A percentile compares a stretch with the other conserved stretches of the same genome.
Evolutionary conservation across 129 eudicot genomes (phyloP).

Genomic region (Chrysanthemum makinoi): DNA sequence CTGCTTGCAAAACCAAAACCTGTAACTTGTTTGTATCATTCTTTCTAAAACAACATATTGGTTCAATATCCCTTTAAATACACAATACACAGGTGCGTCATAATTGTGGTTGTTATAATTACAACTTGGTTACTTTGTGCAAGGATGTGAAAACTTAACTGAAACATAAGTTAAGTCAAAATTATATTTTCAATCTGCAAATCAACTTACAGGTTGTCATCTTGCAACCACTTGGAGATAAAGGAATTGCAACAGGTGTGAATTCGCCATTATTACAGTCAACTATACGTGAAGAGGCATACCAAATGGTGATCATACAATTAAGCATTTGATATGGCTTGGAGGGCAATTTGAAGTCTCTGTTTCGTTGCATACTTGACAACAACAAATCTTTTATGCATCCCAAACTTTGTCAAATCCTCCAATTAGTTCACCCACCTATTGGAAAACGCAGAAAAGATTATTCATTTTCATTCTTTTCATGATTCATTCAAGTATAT

Average conservation of each 20-base stretch:
- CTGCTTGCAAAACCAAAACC: too few species aligned
- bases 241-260: conserved; percentile 87
- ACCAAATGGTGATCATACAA: too few species aligned
- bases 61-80: conserved; percentile 62
- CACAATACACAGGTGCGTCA: conserved; percentile 51
- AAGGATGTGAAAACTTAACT: conserved; percentile 8
- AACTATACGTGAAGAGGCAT: not conserved
- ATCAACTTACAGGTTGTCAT: conserved; percentile 67
- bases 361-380: too few species aligned
- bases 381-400: too few species aligned
- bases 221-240: conserved; percentile 85
- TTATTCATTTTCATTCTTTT: too few species aligned
- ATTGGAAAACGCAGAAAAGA: too few species aligned
- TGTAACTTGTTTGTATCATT: too few species aligned
- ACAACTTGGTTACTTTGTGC: not conserved
- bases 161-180: not conserved
- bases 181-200: conserved; percentile 5
- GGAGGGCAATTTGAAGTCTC: too few species aligned
- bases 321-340: too few species aligned
- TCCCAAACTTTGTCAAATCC: too few species aligned
- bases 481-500: not conserved
- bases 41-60: too few species aligned
- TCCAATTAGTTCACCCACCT: too few species aligned
- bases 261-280: conserved; percentile 15
- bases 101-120: not conserved